Base-by-base conservation (phyloP, 495 filamentous ascomycete genomes). In the Penicillium turbatum region DNA sequence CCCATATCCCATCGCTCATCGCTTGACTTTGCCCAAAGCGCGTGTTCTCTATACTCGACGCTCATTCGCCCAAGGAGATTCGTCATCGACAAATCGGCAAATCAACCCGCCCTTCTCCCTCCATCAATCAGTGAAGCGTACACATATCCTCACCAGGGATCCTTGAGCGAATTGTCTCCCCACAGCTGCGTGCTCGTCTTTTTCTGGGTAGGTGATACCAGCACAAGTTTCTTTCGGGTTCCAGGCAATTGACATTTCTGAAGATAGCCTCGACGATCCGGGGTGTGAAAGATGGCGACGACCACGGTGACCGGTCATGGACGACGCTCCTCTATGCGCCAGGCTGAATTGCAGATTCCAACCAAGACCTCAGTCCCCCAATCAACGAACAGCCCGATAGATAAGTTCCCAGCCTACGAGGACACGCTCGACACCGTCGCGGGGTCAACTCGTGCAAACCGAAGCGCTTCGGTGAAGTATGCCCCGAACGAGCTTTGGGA, bases 301-400 rank as follows among this genome's bases (percentile, higher is more conserved):
- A 72, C 71, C 13, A 72, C 71, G 42, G 65, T 75, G 44, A 76
- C 72, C 26, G 73, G 72, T 27, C 72, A 72, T 55, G 75, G 72
- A 44, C 71, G 71, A 63, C 71, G 71, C 40, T 47, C 72, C 45
- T 78, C 75, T 19, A 69, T 74, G 61, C 67, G 68, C 56, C 74
- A 73, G 63, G 35, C 71, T 32, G 69, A 74, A 37, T 51, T 74
- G 51, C 69, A 72, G 51, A 57, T 63, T 9, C 61, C 67, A 48
- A 57, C 60, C 9, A 72, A 63, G 21, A 39, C 60, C 15, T 56
- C 68, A 3, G 59, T 49, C 51, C 55, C 67, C 11, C 70, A 73
- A 51, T 56, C 65, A 6, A 69, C 71, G 48, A 70, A 61, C 38
- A 74, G 69, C 32, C 71, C 73, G 6, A 55, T 73, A 49, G 73